Percentiles rank a stretch among this genome's conserved stretches.
Evolutionary conservation across 1,284 basidiomycete species (phyloP).

Genomic region (Pisolithus thermaeus): DNA sequence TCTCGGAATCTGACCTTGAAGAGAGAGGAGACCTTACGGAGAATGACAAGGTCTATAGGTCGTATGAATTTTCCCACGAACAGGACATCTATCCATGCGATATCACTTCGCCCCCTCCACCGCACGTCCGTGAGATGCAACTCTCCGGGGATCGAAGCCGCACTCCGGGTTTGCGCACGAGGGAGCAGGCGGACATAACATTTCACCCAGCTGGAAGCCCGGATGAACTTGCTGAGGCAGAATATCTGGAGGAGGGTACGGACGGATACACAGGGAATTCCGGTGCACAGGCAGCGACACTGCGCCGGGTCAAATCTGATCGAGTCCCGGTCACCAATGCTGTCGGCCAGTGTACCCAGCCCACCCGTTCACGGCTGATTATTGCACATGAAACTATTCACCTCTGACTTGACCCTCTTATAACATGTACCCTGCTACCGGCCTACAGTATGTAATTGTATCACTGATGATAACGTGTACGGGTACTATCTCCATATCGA

Average conservation of each 20-base stretch:
- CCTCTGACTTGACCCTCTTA: no score
- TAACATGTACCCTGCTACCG: no score
- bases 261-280: no score
- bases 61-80: background rate
- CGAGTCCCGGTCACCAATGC: no score
- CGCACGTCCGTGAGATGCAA: background rate
- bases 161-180: background rate
- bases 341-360: background rate
- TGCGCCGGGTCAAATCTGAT: background rate
- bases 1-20: background rate
- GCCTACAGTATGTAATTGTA: no score
- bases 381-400: background rate
- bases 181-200: no score
- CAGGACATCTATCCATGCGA: background rate
- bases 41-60: background rate
- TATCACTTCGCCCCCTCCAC: background rate
- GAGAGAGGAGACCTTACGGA: background rate
- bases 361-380: background rate
- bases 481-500: no score
- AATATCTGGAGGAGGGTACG: no score
- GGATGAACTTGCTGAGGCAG: no score
- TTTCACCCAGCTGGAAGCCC: background rate
- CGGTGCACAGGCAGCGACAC: background rate
- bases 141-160: background rate
- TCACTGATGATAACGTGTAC: no score